Evolutionary conservation across 1,284 basidiomycete species (phyloP), one percentile per base, ranked within the genome.

Genomic region (Austropuccinia psidii): DNA sequence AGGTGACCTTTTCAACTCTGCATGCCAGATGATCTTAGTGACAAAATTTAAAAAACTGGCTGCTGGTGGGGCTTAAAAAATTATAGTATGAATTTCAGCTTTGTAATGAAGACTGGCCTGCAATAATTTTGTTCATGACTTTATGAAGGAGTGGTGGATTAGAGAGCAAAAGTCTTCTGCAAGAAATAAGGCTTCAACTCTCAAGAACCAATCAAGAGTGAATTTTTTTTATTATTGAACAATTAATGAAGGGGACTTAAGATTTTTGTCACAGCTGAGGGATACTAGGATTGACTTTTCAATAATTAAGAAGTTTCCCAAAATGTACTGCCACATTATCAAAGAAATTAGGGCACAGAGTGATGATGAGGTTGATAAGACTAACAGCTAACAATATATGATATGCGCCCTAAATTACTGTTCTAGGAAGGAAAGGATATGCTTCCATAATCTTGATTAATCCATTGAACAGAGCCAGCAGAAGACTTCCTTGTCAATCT

Each of bases 341-440:
- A 24, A 43, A 43, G 9, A 8, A 7, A 43, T 45, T 39, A 11
- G n/a, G 9, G 37, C 60, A 19, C 60, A 62, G 11, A 62, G 60
- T 45, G 60, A 62, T 45, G 60, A 62, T 29, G 35, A 62, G 31
- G n/a, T n/a, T n/a, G n/a, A n/a, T n/a, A n/a, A n/a, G n/a, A 11
- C n/a, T n/a, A 19, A 45, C n/a, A 19, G n/a, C 9, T 11, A 45
- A 45, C 9, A 45, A 19, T 45, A 45, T 45, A 45, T 45, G 9
- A 45, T 45, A 9, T 11, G n/a, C 9, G n/a, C 41, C 9, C 41
- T 45, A 19, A 9, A 9, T 45, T 45, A 45, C n/a, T n/a, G 41
- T 45, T 45, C 41, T 45, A 9, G 41, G n/a, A 45, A 45, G n/a
- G 41, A 9, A 9, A 45, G n/a, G 11, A n/a, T n/a, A n/a, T n/a